Base-by-base conservation (phyloP, 1,284 basidiomycete species). In the Trichosporon ovoides region DNA sequence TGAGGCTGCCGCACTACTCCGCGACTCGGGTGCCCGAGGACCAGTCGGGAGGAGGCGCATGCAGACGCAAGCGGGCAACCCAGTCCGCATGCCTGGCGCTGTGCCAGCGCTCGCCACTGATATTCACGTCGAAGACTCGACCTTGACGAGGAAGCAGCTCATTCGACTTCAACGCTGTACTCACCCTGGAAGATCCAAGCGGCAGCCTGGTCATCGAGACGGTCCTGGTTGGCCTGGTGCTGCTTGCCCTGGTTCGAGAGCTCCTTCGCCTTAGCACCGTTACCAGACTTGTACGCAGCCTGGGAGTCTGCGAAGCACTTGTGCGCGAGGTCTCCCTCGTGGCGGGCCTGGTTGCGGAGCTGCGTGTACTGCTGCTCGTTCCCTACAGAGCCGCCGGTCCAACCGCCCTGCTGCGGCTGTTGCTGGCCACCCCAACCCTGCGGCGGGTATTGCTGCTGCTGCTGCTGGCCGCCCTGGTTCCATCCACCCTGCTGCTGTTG, bases 171-270 rank as follows among this genome's bases (percentile, higher is more conserved):
- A n/a, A n/a, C n/a, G n/a, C n/a, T n/a, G n/a, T 31, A 69, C 74
- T 62, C 65, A 91, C 90, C 85, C 58, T 79, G 77, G 73, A 87
- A 98, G 65, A 98, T 96, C 89, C 90, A 95, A 54, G 87, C 84
- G 58, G 86, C 85, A 1, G 95, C 96, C 76, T 96, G 79, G 62
- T 82, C 82, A 75, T 98, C 94, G 64, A 94, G 77, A 51, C 82
- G 76, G 64, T 90, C 86, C 87, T 93, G 93, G 69, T 85, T 83
- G 12, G 77, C 71, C 77, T 93, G 85, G 75, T 95, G 89, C 52
- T 80, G 78, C 75, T 94, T 91, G 9, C 92, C 95, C 76, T 93
- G 73, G 63, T 86, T 83, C 11, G 87, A 90, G 34, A 97, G 81
- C 62, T 88, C 81, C 77, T 97, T 94, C 12, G 94, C 94, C 20